Conservation (phyloP, 2,329 filamentous ascomycete species). For the Cladosporium sp. region DNA sequence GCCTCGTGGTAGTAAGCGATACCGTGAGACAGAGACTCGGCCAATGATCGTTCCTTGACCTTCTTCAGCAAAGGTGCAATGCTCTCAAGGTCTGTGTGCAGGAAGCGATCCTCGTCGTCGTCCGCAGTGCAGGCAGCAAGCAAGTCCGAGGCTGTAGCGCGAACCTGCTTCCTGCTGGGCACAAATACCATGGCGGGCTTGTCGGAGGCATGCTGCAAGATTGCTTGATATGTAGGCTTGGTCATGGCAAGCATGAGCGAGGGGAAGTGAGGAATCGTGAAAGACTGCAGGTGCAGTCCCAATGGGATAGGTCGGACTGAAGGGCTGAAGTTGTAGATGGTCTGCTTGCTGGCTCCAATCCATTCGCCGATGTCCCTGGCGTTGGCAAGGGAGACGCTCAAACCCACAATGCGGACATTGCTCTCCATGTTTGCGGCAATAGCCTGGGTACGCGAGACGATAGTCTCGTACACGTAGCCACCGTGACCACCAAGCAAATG, state of each 20-base stretch:
- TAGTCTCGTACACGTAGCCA: slow-evolving; percentile 91
- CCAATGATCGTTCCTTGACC: slow-evolving; percentile 81
- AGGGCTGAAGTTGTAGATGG: slow-evolving; percentile 98
- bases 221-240: slow-evolving; percentile 85
- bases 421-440: slow-evolving; percentile 87
- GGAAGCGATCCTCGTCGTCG: slow-evolving; percentile 89
- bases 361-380: slow-evolving; percentile 94
- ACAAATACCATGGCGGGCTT: slow-evolving; percentile 92
- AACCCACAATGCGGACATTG: slow-evolving; percentile 79
- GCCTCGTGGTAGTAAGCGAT: slow-evolving; percentile 98
- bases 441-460: slow-evolving; percentile 97
- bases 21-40: slow-evolving; percentile 87
- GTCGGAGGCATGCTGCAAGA: slow-evolving; percentile 78
- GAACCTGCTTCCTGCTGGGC: slow-evolving; percentile 88
- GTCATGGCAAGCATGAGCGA: slow-evolving; percentile 99
- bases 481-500: slow-evolving; percentile 85
- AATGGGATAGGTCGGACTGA: slow-evolving; percentile 84
- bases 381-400: slow-evolving; percentile 90
- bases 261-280: slow-evolving; percentile 93
- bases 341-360: slow-evolving; percentile 97
- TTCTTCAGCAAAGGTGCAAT: slow-evolving; percentile 78
- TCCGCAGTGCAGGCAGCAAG: slow-evolving; percentile 84
- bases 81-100: slow-evolving; percentile 80
- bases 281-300: slow-evolving; percentile 93
- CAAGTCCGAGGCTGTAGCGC: slow-evolving; percentile 81